Conservation (phyloP, 305 asterid genomes). For the Plantago rigida region DNA sequence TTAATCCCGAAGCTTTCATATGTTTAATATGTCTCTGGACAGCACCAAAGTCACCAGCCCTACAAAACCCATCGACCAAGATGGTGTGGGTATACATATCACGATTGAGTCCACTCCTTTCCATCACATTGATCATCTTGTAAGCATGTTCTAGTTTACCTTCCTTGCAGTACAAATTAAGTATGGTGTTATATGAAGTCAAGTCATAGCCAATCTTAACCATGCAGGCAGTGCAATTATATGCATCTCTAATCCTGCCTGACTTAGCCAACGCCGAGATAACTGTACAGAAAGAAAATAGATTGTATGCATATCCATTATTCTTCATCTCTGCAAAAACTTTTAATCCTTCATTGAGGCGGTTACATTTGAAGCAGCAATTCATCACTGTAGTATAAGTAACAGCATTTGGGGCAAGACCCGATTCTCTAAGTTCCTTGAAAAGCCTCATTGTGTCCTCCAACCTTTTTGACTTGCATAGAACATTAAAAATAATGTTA, state of each 20-base stretch:
- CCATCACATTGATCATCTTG: constrained; percentile 41
- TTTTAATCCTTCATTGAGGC: constrained; percentile 53
- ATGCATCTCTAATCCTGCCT: constrained; percentile 43
- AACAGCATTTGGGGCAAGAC: constrained; percentile 60
- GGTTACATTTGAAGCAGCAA: constrained; percentile 47
- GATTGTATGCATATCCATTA: constrained; percentile 68
- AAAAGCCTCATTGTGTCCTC: constrained; percentile 44
- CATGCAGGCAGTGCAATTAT: constrained; percentile 49
- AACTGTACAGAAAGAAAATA: constrained; percentile 70
- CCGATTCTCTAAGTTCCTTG: constrained; percentile 49
- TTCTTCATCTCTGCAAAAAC: constrained; percentile 69
- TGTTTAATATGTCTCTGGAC: constrained; percentile 50
- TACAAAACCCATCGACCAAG: constrained; percentile 70
- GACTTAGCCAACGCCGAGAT: constrained; percentile 55
- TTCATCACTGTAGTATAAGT: constrained; percentile 81
- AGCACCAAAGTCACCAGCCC: constrained; percentile 47
- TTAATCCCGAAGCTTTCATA: constrained; percentile 50
- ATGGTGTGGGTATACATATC: constrained; percentile 73
- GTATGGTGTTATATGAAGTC: constrained; percentile 62
- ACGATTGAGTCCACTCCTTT: constrained; percentile 47
- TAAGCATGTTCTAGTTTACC: constrained; percentile 55
- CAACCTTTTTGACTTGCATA: constrained; percentile 53
- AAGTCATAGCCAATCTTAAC: constrained; percentile 67
- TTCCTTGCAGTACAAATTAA: constrained; percentile 60
- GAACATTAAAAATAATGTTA: constrained; percentile 63